Conservation (phyloP, 805 yeast species). For the Candida railenensis region DNA sequence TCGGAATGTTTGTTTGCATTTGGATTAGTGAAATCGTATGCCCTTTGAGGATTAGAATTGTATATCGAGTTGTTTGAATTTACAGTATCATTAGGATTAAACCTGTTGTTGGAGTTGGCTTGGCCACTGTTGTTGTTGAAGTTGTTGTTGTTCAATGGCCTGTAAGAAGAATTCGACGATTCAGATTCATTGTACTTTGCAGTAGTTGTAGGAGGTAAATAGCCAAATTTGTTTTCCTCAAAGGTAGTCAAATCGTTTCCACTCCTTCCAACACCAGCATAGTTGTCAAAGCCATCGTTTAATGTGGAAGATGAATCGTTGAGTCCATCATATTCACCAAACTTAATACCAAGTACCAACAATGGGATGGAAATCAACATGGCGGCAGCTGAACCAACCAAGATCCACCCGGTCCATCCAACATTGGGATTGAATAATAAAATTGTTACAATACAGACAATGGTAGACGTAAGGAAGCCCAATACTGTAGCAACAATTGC, state of each 20-base stretch:
- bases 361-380: conserved; percentile 52
- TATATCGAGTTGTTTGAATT: conserved; percentile 24
- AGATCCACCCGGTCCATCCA: conserved; percentile 71
- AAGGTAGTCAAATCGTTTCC: conserved; percentile 13
- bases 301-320: conserved; percentile 9
- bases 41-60: conserved; percentile 30
- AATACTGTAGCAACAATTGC: conserved; percentile 46
- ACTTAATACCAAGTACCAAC: conserved; percentile 32
- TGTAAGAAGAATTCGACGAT: conserved; percentile 13
- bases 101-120: not conserved
- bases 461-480: conserved; percentile 53
- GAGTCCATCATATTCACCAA: conserved; percentile 21
- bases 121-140: not conserved
- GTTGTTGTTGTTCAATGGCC: not conserved
- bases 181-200: conserved; percentile 13
- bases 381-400: conserved; percentile 64
- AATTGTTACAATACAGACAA: conserved; percentile 54
- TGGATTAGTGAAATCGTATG: conserved; percentile 30
- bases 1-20: conserved; percentile 1
- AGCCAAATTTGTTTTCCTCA: conserved; percentile 17
- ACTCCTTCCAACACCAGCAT: conserved; percentile 1
- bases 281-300: conserved; percentile 10
- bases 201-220: conserved; percentile 5
- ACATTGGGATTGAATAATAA: conserved; percentile 64
- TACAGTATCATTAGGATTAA: conserved; percentile 4